phyloP scores from a whole-genome alignment of 2,329 filamentous ascomycete species.

The Aspergillus sp. region DNA sequence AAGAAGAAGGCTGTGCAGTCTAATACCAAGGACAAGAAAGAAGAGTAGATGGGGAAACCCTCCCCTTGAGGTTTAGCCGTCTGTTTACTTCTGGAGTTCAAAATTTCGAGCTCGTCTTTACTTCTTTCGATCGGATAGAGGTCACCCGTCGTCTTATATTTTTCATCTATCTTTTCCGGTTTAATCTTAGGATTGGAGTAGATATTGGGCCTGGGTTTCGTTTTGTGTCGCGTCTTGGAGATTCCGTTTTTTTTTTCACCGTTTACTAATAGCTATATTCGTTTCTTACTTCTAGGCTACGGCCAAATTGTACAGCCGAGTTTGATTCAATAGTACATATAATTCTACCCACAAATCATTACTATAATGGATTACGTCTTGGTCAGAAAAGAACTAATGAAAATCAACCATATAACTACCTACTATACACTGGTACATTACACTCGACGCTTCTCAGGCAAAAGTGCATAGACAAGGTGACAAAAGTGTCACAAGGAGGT shows the following conservation, averaged over 20 bases:
- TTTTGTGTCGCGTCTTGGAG: not conserved
- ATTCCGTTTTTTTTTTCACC: too few relatives aligned
- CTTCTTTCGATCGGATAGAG: not conserved
- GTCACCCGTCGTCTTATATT: not conserved
- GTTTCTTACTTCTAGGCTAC: not conserved
- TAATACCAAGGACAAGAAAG: conserved; percentile 19
- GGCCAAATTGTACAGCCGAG: not conserved
- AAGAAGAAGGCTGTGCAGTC: conserved; percentile 19
- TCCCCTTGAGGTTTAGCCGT: not conserved
- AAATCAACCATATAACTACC: conserved; percentile 15
- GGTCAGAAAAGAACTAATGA: not conserved
- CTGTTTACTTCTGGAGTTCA: not conserved
- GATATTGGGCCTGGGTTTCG: not conserved
- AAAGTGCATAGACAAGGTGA: conserved; percentile 8
- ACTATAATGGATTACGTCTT: not conserved
- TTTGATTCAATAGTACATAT: not conserved
- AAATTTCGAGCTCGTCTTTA: not conserved
- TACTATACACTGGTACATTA: conserved; percentile 31
- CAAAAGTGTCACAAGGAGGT: conserved; percentile 8
- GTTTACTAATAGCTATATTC: not conserved
- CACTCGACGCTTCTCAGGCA: conserved; percentile 15
- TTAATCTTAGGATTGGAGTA: not conserved
- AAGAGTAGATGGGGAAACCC: conserved; percentile 15
- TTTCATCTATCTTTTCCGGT: not conserved
- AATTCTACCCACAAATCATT: not conserved